Evolutionary conservation across 192 early-diverging fungal species (phyloP).

Genomic region (Backusella westeae): DNA sequence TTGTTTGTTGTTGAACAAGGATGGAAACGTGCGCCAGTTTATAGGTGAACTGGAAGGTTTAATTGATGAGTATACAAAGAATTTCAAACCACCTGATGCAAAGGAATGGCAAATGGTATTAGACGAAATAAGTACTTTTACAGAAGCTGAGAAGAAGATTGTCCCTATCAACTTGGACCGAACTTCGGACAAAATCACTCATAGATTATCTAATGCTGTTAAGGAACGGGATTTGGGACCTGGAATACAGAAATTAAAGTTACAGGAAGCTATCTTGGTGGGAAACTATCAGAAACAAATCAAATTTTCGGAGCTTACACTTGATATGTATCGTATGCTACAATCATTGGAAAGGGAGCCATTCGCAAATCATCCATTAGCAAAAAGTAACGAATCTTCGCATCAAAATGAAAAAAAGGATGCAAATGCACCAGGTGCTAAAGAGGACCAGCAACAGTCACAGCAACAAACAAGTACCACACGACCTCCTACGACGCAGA

Average conservation of each 20-base stretch:
- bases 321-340: slow-evolving; percentile 96
- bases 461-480: not conserved
- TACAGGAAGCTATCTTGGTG: slow-evolving; percentile 96
- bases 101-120: slow-evolving; percentile 87
- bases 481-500: not conserved
- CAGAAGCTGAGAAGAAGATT: slow-evolving; percentile 84
- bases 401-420: not conserved
- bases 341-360: slow-evolving; percentile 74
- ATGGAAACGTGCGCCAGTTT: slow-evolving; percentile 75
- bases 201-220: slow-evolving; percentile 50
- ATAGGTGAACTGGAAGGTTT: slow-evolving; percentile 80
- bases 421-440: not conserved
- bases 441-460: not conserved
- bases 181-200: slow-evolving; percentile 47
- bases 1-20: slow-evolving; percentile 81
- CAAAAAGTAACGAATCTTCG: not conserved
- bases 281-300: slow-evolving; percentile 95
- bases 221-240: slow-evolving; percentile 54
- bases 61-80: slow-evolving; percentile 85
- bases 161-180: slow-evolving; percentile 56
- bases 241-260: slow-evolving; percentile 50
- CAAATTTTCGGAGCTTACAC: slow-evolving; percentile 94
- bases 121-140: slow-evolving; percentile 76
- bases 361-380: not conserved
- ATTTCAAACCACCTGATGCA: slow-evolving; percentile 86